phyloP scores from a whole-genome alignment of 768 basidiomycete species.

The Lactifluus pinguis region DNA sequence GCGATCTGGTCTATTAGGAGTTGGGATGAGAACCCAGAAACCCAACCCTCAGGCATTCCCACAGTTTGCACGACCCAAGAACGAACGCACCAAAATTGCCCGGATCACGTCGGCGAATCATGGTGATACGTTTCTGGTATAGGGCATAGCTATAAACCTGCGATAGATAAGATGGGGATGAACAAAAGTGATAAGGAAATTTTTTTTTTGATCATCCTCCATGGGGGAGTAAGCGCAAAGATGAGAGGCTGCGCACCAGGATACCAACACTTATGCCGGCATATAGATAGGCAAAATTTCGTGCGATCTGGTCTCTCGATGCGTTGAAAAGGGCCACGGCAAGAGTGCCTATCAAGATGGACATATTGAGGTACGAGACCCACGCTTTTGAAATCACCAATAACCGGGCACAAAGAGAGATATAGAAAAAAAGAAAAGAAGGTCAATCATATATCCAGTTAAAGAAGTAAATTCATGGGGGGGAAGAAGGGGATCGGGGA shows the following conservation, averaged over 20 bases:
- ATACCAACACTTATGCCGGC: slow-evolving; percentile 68
- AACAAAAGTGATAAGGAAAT: background rate
- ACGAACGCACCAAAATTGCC: slow-evolving; percentile 68
- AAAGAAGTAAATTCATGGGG: background rate
- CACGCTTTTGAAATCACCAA: slow-evolving; percentile 51
- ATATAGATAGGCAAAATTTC: slow-evolving; percentile 75
- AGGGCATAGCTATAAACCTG: slow-evolving; percentile 80
- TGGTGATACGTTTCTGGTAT: slow-evolving; percentile 81
- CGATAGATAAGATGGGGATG: background rate
- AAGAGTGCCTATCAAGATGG: slow-evolving; percentile 76
- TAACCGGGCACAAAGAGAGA: too few relatives aligned
- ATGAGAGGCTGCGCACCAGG: slow-evolving; percentile 35
- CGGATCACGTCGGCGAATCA: slow-evolving; percentile 84
- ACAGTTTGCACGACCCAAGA: background rate
- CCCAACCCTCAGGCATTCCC: background rate
- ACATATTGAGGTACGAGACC: slow-evolving; percentile 85
- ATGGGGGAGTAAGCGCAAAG: too few relatives aligned
- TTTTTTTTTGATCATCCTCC: background rate
- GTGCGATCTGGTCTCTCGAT: slow-evolving; percentile 56
- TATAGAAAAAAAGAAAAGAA: background rate
- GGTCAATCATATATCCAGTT: background rate
- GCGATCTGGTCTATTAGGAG: slow-evolving; percentile 54
- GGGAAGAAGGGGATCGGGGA: background rate
- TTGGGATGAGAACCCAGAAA: background rate
- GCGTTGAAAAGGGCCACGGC: slow-evolving; percentile 86